Conservation (phyloP, 2,329 filamentous ascomycete genomes). For the Epicoccum nigrum region DNA sequence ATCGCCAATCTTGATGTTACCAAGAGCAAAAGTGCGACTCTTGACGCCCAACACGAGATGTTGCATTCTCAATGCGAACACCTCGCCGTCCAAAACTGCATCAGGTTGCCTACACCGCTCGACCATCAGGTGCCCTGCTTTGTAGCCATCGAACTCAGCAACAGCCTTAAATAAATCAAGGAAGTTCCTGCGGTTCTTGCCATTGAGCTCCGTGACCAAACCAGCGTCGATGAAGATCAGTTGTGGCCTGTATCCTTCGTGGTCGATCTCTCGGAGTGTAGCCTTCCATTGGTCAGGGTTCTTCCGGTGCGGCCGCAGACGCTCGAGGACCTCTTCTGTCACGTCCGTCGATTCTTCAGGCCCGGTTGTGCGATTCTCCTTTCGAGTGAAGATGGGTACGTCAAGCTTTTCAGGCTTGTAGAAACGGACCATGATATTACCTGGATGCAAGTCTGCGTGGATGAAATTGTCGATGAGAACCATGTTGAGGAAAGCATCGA, state of each 20-base stretch:
- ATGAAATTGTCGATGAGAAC: constrained; percentile 96
- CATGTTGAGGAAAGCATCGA: constrained; percentile 97
- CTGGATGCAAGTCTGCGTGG: constrained; percentile 93
- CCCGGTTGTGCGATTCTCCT: constrained; percentile 41
- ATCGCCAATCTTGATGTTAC: constrained; percentile 95
- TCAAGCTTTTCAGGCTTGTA: constrained; percentile 80
- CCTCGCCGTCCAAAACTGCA: constrained; percentile 83
- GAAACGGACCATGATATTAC: constrained; percentile 99
- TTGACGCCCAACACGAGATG: constrained; percentile 92
- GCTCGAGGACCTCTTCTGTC: constrained; percentile 83
- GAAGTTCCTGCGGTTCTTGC: constrained; percentile 85
- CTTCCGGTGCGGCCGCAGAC: constrained; percentile 75
- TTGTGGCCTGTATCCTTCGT: constrained; percentile 89
- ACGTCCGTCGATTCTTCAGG: constrained; percentile 69
- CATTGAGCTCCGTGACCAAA: constrained; percentile 90
- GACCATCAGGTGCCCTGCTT: constrained; percentile 93
- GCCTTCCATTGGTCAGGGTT: constrained; percentile 73
- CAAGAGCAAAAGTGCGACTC: constrained; percentile 85
- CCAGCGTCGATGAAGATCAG: constrained; percentile 98
- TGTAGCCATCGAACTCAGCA: constrained; percentile 96
- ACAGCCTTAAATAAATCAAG: constrained; percentile 94
- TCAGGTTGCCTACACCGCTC: constrained; percentile 92
- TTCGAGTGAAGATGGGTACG: constrained; percentile 59
- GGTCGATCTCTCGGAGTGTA: constrained; percentile 77
- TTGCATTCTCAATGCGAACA: constrained; percentile 96